Base-by-base conservation (phyloP, 2,329 filamentous ascomycete genomes). In the Xylaria sp. region DNA sequence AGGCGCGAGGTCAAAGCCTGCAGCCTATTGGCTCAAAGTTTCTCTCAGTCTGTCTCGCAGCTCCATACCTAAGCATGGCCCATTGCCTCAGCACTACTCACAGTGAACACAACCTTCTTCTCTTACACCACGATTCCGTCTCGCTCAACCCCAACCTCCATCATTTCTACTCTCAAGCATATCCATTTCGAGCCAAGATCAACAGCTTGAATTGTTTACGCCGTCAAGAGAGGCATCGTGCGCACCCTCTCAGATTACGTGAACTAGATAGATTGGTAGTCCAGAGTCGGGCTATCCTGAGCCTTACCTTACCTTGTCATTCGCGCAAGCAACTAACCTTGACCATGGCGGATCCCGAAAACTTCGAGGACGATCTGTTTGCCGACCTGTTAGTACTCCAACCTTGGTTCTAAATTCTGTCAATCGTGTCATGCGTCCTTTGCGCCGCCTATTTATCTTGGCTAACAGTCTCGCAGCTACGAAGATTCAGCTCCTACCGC, bases 341-440 rank as follows among this genome's bases (percentile, higher is more conserved):
- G 76, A 83, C 52, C 71, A 95, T 94, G 92, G 87, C 91, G 50
- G 92, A 95, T 73, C 82, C 85, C 56, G 91, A 94, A 74, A 91
- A 92, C 70, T 89, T 92, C 70, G 93, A 97, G 71, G 94, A 97
- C 74, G 93, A 97, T 84, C 91, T 97, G 79, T 97, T 97, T 78
- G 93, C 93, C 72, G 94, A 97, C 80, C 87, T 97, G 93, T 97
- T 83, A 80, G 92, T 85, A 60, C 28, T 45, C 42, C 46, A 43
- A 31, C 17, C 11, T 14, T 52, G 19, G 46, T 21, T 15, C 4
- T 38, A 28, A 31, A 33, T 3, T 19, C 28, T 17, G 35, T 31
- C 3, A 7, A 17, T 37, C 14, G n/a, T 28, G 21, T 46, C 23
- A n/a, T 31, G 8, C 45, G 5, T 31, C 38, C 15, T 57, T 23